Evolutionary conservation across 345 rosid species (phyloP).

Genomic region (Sapria himalayana): DNA sequence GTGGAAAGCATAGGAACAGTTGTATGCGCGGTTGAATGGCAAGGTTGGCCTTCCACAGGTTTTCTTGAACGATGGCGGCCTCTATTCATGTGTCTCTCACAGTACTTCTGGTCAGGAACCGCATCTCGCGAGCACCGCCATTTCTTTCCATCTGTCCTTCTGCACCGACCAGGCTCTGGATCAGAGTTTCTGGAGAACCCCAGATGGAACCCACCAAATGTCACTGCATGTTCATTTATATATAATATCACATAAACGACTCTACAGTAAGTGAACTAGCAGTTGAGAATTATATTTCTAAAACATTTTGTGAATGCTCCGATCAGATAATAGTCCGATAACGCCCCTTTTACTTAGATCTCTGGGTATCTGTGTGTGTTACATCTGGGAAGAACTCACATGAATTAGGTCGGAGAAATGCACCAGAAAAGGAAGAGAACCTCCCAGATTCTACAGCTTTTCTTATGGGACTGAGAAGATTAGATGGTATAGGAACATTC

Average conservation of each 20-base stretch:
- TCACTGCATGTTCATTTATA: too few relatives aligned
- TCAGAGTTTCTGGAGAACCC: constrained; percentile 66
- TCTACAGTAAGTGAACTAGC: too few relatives aligned
- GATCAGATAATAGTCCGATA: too few relatives aligned
- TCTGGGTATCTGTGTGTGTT: background rate
- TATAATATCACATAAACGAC: too few relatives aligned
- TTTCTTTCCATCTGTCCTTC: constrained; percentile 98
- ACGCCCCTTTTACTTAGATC: too few relatives aligned
- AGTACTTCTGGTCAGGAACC: constrained; percentile 78
- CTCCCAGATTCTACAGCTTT: constrained; percentile 47
- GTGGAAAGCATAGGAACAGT: constrained; percentile 11
- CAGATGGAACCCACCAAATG: constrained; percentile 65
- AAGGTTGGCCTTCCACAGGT: constrained; percentile 98
- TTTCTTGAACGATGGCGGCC: constrained; percentile 99
- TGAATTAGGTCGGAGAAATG: constrained; percentile 27
- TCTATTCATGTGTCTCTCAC: constrained; percentile 91
- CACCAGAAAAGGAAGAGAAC: constrained; percentile 20
- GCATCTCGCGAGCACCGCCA: constrained; percentile 99
- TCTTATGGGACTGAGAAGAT: constrained; percentile 52
- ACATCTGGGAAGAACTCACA: constrained; percentile 17
- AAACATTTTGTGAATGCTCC: too few relatives aligned
- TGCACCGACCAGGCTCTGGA: constrained; percentile 92
- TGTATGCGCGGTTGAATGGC: constrained; percentile 43
- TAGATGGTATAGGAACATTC: constrained; percentile 58
- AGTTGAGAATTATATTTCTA: too few relatives aligned